A percentile compares a stretch with the other conserved stretches of the same genome.
These are phyloP conservation scores for Populus hybrid DNA, from an alignment of 441 rosid genomes.

Conservation along the genomic window DNA sequence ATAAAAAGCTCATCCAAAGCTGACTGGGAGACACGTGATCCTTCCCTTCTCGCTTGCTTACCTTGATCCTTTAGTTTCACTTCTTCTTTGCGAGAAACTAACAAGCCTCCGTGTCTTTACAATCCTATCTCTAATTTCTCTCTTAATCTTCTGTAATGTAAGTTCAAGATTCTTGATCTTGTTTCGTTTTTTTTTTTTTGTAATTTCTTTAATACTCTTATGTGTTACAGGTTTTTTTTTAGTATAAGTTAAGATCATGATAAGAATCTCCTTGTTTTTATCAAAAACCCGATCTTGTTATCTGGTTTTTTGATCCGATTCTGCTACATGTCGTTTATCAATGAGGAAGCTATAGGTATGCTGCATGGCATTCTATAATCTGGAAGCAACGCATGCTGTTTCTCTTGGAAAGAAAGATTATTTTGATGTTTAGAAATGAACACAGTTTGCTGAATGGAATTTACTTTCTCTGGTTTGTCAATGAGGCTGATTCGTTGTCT, in stretches of 20 bases:
- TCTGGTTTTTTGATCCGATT: background rate
- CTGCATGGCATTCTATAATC: background rate
- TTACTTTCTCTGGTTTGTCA: background rate
- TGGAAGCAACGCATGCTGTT: background rate
- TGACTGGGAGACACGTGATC: too few species aligned
- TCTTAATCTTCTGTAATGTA: too few species aligned
- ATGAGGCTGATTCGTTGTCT: constrained; percentile 23
- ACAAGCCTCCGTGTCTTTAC: too few species aligned
- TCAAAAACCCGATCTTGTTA: background rate
- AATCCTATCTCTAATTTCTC: too few species aligned
- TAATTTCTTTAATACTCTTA: background rate
- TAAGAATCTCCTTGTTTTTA: background rate
- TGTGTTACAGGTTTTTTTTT: background rate
- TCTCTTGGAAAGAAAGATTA: background rate
- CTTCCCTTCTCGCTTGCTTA: too few species aligned
- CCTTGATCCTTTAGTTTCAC: too few species aligned
- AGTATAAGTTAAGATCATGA: background rate
- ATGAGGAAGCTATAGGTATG: too few species aligned
- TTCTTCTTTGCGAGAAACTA: too few species aligned
- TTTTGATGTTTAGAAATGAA: background rate
- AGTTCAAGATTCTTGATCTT: too few species aligned
- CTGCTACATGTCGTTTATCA: background rate
- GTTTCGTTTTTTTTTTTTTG: too few species aligned
- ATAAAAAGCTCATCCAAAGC: too few species aligned
- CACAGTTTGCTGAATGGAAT: background rate